Evolutionary conservation across 495 filamentous ascomycete species (phyloP).

Genomic region (Cercophora scortea): DNA sequence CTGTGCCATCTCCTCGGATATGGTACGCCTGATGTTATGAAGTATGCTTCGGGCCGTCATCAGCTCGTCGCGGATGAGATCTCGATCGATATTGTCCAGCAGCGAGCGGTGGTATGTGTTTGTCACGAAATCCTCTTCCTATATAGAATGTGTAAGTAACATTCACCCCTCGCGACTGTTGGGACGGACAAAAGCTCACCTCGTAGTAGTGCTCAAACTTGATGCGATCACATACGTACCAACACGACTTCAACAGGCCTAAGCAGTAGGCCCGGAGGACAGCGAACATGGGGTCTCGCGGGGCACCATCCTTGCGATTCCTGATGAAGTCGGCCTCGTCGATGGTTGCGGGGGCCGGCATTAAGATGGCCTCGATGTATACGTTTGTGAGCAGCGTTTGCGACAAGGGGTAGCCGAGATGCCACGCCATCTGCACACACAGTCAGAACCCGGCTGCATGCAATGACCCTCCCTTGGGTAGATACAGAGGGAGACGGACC

Average conservation of each 20-base stretch:
- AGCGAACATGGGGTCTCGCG: conserved; percentile 46
- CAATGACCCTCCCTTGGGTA: not conserved
- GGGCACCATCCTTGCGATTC: conserved; percentile 13
- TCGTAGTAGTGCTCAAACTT: conserved; percentile 79
- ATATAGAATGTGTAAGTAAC: not conserved
- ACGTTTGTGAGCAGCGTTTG: conserved; percentile 93
- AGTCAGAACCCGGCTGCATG: conserved; percentile 3
- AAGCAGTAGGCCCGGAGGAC: conserved; percentile 83
- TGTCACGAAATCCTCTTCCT: conserved; percentile 95
- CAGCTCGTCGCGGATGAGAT: conserved; percentile 52
- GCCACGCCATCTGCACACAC: conserved; percentile 80
- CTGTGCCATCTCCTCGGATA: conserved; percentile 42
- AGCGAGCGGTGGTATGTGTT: conserved; percentile 79
- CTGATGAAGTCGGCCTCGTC: conserved; percentile 62
- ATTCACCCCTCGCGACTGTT: not conserved
- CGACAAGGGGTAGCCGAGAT: conserved; percentile 85
- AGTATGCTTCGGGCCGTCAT: conserved; percentile 52
- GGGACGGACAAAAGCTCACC: conserved; percentile 33
- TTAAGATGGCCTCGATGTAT: conserved; percentile 80
- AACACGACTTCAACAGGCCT: conserved; percentile 74
- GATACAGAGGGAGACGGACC: conserved; percentile 35
- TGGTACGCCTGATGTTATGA: conserved; percentile 30
- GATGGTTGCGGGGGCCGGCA: conserved; percentile 56
- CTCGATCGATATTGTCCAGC: conserved; percentile 51
- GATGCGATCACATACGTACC: conserved; percentile 66